phyloP scores from a whole-genome alignment of 345 rosid genomes.

The Xanthoceras sorbifolium region DNA sequence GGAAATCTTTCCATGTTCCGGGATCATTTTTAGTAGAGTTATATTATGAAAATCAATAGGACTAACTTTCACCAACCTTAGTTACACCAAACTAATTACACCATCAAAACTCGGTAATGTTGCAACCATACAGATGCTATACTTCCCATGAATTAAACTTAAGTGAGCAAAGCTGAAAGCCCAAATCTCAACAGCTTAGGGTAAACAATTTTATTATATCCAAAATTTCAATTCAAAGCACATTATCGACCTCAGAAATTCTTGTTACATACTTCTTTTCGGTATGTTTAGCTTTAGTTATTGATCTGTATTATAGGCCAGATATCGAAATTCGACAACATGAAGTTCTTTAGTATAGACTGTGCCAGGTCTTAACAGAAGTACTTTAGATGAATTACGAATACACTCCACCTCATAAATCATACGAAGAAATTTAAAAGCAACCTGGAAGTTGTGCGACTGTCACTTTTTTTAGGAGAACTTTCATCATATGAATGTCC shows the following conservation, averaged over 20 bases:
- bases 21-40: not conserved
- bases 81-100: not conserved
- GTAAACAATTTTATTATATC: not conserved
- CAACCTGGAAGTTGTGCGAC: constrained; percentile 68
- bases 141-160: not conserved
- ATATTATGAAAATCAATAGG: not conserved
- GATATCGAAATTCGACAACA: not conserved
- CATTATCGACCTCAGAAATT: not conserved
- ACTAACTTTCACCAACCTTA: not conserved
- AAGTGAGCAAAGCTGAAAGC: not conserved
- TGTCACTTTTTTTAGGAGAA: constrained; percentile 49
- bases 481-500: constrained; percentile 47
- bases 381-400: not conserved
- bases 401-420: not conserved
- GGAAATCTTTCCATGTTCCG: not conserved
- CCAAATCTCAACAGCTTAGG: not conserved
- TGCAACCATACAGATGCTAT: not conserved
- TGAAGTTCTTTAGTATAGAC: not conserved
- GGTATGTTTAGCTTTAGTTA: not conserved
- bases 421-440: not conserved
- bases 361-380: not conserved
- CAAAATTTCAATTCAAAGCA: not conserved
- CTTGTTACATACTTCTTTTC: not conserved
- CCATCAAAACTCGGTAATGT: not conserved
- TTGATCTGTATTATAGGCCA: not conserved